These are phyloP conservation scores for Phytophthora pseudosyringae DNA, from an alignment of 352 stramenopile species.

Conservation along the genomic window DNA sequence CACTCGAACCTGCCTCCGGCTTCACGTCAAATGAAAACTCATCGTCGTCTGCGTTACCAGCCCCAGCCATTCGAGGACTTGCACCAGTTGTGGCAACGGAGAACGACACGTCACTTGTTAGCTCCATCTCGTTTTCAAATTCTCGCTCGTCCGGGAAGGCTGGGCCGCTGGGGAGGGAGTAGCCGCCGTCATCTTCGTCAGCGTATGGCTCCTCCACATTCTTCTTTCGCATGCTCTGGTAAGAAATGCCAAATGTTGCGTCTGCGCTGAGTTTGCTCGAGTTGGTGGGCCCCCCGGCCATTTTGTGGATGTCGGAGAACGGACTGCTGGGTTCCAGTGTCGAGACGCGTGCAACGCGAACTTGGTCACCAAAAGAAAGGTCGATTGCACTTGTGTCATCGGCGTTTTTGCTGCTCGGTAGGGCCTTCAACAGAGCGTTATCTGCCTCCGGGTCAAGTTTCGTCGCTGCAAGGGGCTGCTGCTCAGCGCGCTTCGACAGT, in stretches of 20 bases:
- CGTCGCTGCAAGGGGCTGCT: constrained; percentile 4
- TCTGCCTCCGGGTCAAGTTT: constrained; percentile 1
- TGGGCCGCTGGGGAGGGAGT: constrained; percentile 42
- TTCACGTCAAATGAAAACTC: constrained; percentile 47
- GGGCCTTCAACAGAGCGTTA: constrained; percentile 28
- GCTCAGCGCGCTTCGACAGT: constrained; percentile 1
- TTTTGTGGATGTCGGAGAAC: constrained; percentile 30
- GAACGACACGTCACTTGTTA: constrained; percentile 43
- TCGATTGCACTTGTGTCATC: constrained; percentile 17
- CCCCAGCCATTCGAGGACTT: neutral
- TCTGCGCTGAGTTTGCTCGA: constrained; percentile 15
- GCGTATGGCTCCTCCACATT: constrained; percentile 10
- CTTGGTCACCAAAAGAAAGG: constrained; percentile 37
- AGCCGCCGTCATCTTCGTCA: constrained; percentile 21
- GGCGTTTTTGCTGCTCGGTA: constrained; percentile 13
- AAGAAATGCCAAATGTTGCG: constrained; percentile 63
- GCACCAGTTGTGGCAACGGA: constrained; percentile 31
- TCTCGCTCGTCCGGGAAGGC: constrained; percentile 60
- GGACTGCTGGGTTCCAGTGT: constrained; percentile 30
- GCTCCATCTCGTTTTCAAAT: constrained; percentile 48
- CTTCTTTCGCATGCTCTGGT: constrained; percentile 55
- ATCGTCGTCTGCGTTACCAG: constrained; percentile 33
- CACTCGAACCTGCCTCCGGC: neutral
- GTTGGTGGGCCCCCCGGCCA: constrained; percentile 14
- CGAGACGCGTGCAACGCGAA: constrained; percentile 39